Percentiles rank a stretch among this genome's conserved stretches.
These are phyloP conservation scores for Pythium pyrilobum DNA, from an alignment of 352 stramenopile genomes.

Conservation along the genomic window DNA sequence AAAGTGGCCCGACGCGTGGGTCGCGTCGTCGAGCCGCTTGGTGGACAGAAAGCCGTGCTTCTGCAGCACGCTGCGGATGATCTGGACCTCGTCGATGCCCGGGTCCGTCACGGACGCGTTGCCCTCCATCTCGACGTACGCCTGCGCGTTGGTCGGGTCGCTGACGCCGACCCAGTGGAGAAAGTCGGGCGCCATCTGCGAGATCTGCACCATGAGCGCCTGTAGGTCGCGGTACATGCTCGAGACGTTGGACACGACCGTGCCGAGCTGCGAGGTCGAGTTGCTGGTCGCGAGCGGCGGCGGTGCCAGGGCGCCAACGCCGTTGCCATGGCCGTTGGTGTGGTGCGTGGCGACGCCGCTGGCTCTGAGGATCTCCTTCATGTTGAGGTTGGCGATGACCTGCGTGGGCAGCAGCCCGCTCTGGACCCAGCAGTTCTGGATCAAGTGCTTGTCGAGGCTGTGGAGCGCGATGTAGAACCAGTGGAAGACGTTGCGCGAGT, in stretches of 20 bases:
- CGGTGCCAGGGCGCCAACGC: not conserved
- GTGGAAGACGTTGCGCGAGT: slow-evolving; percentile 82
- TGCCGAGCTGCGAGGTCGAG: slow-evolving; percentile 9
- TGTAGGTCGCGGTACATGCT: slow-evolving; percentile 61
- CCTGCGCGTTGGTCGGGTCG: slow-evolving; percentile 48
- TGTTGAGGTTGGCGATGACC: slow-evolving; percentile 58
- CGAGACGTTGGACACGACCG: slow-evolving; percentile 27
- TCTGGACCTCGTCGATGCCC: slow-evolving; percentile 77
- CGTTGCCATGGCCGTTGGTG: slow-evolving; percentile 1
- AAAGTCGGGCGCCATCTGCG: slow-evolving; percentile 59
- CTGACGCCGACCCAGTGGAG: slow-evolving; percentile 63
- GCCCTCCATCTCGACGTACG: slow-evolving; percentile 67
- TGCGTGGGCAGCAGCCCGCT: slow-evolving; percentile 67
- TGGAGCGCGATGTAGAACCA: slow-evolving; percentile 75
- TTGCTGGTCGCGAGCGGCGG: slow-evolving; percentile 1
- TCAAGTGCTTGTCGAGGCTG: slow-evolving; percentile 60
- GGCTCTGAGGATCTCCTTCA: slow-evolving; percentile 42
- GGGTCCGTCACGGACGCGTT: slow-evolving; percentile 73
- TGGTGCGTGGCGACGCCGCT: not conserved
- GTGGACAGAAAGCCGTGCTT: slow-evolving; percentile 74
- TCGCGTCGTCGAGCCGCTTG: slow-evolving; percentile 56
- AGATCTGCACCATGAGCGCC: slow-evolving; percentile 48
- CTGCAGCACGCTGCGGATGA: slow-evolving; percentile 76
- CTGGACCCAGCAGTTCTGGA: slow-evolving; percentile 71
- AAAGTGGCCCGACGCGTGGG: slow-evolving; percentile 34